Percentiles rank a stretch among this genome's conserved stretches.
Evolutionary conservation across 257 asterid species (phyloP).

Genomic region (Solanum ossicruentum): DNA sequence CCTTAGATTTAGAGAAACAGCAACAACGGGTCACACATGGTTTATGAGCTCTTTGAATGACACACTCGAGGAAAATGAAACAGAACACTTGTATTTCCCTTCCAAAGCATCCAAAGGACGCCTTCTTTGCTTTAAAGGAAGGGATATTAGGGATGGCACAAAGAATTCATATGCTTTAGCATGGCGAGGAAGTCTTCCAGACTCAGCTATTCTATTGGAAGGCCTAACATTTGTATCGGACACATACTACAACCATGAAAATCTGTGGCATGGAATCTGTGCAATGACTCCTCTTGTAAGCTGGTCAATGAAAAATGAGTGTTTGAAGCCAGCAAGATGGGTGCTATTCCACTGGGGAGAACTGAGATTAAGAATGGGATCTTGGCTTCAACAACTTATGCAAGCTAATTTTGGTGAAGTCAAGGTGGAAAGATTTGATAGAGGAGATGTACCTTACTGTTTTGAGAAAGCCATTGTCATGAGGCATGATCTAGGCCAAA

Average conservation of each 20-base stretch:
- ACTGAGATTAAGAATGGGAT: constrained; percentile 14
- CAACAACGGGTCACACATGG: constrained; percentile 20
- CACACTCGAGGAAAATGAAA: constrained; percentile 8
- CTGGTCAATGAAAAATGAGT: constrained; percentile 21
- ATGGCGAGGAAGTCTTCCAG: constrained; percentile 20
- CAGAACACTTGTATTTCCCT: constrained; percentile 19
- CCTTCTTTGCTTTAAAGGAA: constrained; percentile 19
- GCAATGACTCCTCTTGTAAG: constrained; percentile 19
- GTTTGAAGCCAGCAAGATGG: constrained; percentile 26
- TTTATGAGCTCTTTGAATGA: constrained; percentile 24
- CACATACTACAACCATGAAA: constrained; percentile 14
- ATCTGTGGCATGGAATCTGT: constrained; percentile 29
- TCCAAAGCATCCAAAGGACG: constrained; percentile 14
- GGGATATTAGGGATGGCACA: constrained; percentile 10
- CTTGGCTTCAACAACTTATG: constrained; percentile 15
- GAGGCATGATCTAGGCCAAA: constrained; percentile 22
- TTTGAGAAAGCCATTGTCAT: constrained; percentile 24
- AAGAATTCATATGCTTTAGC: constrained; percentile 25
- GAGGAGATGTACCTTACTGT: constrained; percentile 20
- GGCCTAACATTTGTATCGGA: constrained; percentile 27
- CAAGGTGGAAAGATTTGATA: constrained; percentile 10
- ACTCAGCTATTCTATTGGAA: constrained; percentile 11
- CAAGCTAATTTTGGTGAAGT: constrained; percentile 8
- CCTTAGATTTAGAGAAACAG: constrained; percentile 9
- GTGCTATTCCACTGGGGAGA: constrained; percentile 26